These are phyloP conservation scores for Endotrypanum monterogeii DNA, from an alignment of 208 protist species.

Conservation along the genomic window DNA sequence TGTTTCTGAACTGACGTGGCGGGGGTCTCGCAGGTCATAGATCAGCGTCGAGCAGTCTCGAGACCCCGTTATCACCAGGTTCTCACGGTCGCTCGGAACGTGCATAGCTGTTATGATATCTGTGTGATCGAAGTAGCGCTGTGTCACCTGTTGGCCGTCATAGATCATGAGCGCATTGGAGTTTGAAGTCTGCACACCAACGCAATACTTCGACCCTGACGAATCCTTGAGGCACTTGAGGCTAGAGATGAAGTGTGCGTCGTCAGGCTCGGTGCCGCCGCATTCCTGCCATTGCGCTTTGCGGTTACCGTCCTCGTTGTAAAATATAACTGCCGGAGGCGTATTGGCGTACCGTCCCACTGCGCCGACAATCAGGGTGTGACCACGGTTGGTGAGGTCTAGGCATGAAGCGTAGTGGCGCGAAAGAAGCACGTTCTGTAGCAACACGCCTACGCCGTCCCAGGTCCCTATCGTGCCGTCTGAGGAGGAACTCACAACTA, in stretches of 20 bases:
- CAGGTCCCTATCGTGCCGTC: slow-evolving; percentile 87
- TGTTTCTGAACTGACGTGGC: slow-evolving; percentile 41
- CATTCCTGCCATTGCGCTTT: slow-evolving; percentile 80
- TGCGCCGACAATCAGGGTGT: slow-evolving; percentile 75
- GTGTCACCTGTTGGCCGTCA: slow-evolving; percentile 56
- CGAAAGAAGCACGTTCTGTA: slow-evolving; percentile 76
- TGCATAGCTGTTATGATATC: slow-evolving; percentile 87
- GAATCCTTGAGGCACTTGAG: slow-evolving; percentile 57
- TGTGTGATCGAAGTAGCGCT: slow-evolving; percentile 79
- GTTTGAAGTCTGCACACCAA: slow-evolving; percentile 46
- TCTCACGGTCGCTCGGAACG: slow-evolving; percentile 65
- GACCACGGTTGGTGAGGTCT: slow-evolving; percentile 74
- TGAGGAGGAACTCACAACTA: slow-evolving; percentile 83
- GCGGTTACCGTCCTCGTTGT: slow-evolving; percentile 53
- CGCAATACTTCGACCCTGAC: slow-evolving; percentile 55
- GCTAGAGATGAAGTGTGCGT: slow-evolving; percentile 74
- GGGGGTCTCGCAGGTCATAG: slow-evolving; percentile 66
- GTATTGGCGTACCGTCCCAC: slow-evolving; percentile 49
- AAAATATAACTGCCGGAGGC: slow-evolving; percentile 78
- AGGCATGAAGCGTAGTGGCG: slow-evolving; percentile 87
- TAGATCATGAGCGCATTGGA: slow-evolving; percentile 65
- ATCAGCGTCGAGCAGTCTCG: slow-evolving; percentile 81
- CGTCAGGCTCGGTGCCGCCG: slow-evolving; percentile 67
- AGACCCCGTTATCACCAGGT: slow-evolving; percentile 79
- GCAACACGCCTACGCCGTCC: slow-evolving; percentile 63